Conservation (phyloP, 2,329 filamentous ascomycete genomes). For the Epichloe gansuensis region DNA sequence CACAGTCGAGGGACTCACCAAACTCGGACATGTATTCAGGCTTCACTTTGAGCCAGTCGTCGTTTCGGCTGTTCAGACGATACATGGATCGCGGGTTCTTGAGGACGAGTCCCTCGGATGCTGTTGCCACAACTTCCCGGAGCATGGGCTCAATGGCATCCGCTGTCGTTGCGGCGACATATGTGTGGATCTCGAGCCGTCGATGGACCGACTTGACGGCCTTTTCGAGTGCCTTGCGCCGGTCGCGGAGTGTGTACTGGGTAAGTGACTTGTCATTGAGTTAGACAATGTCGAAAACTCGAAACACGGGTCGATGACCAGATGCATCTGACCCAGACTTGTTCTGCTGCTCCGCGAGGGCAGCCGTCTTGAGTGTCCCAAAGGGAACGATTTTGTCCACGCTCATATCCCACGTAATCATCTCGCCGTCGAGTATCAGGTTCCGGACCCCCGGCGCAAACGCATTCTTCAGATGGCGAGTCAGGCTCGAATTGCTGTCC, state of each 20-base stretch:
- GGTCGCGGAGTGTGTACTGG: slow-evolving; percentile 69
- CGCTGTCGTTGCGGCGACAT: slow-evolving; percentile 50
- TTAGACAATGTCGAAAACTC: slow-evolving; percentile 83
- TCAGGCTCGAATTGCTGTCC: slow-evolving; percentile 65
- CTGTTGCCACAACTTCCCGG: slow-evolving; percentile 70
- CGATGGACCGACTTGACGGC: slow-evolving; percentile 58
- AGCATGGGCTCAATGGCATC: slow-evolving; percentile 68
- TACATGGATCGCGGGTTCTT: slow-evolving; percentile 90
- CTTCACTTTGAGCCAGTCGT: slow-evolving; percentile 98
- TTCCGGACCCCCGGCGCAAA: slow-evolving; percentile 70
- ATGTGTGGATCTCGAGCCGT: slow-evolving; percentile 71
- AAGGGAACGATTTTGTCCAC: slow-evolving; percentile 78
- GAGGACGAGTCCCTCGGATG: slow-evolving; percentile 79
- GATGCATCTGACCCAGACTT: slow-evolving; percentile 39
- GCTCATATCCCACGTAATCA: slow-evolving; percentile 94
- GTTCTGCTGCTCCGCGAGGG: slow-evolving; percentile 59
- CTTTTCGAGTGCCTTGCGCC: slow-evolving; percentile 59
- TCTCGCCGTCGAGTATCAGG: slow-evolving; percentile 89
- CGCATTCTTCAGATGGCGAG: slow-evolving; percentile 62
- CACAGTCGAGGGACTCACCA: slow-evolving; percentile 80
- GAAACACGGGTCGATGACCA: slow-evolving; percentile 56
- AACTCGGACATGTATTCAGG: slow-evolving; percentile 97
- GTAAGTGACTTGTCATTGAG: slow-evolving; percentile 73
- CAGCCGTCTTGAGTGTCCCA: slow-evolving; percentile 85
- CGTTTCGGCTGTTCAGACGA: slow-evolving; percentile 74